A percentile compares a stretch with the other conserved stretches of the same genome.
phyloP scores from a whole-genome alignment of 2,329 filamentous ascomycete genomes.

The Colletotrichum sp. region DNA sequence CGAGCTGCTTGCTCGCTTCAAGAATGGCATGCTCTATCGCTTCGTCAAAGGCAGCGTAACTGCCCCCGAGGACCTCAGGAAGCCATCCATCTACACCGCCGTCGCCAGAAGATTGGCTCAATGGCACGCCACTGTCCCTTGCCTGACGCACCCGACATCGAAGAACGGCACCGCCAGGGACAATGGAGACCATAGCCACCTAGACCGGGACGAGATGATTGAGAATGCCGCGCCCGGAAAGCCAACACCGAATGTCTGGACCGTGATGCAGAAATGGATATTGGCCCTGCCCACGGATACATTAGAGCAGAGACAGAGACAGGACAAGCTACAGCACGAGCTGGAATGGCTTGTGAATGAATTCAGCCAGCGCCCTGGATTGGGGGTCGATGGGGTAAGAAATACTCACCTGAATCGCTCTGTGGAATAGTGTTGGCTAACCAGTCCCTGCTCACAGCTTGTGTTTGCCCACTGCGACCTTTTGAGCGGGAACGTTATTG shows the following conservation, averaged over 20 bases:
- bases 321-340: slow-evolving; percentile 75
- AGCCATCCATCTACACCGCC: slow-evolving; percentile 77
- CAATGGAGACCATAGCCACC: slow-evolving; percentile 28
- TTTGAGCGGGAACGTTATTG: slow-evolving; percentile 94
- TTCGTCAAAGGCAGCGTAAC: slow-evolving; percentile 85
- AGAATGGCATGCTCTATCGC: slow-evolving; percentile 94
- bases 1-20: slow-evolving; percentile 85
- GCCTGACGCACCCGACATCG: slow-evolving; percentile 43
- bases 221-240: slow-evolving; percentile 66
- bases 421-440: background rate
- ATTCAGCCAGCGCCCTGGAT: slow-evolving; percentile 77
- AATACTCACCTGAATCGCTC: background rate
- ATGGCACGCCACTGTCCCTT: slow-evolving; percentile 84
- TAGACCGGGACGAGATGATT: slow-evolving; percentile 42
- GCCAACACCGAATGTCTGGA: slow-evolving; percentile 88
- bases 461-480: slow-evolving; percentile 97
- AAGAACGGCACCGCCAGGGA: slow-evolving; percentile 42
- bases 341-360: slow-evolving; percentile 72
- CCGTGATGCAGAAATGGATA: slow-evolving; percentile 96
- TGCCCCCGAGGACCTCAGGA: slow-evolving; percentile 79
- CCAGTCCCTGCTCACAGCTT: slow-evolving; percentile 55
- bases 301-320: slow-evolving; percentile 70
- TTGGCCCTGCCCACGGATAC: slow-evolving; percentile 79
- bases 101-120: slow-evolving; percentile 85
- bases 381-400: slow-evolving; percentile 77